Percentiles rank a stretch among this genome's conserved stretches.
These are phyloP conservation scores for Ophiostoma himal-ulmi DNA, from an alignment of 2,329 filamentous ascomycete species.

Conservation along the genomic window DNA sequence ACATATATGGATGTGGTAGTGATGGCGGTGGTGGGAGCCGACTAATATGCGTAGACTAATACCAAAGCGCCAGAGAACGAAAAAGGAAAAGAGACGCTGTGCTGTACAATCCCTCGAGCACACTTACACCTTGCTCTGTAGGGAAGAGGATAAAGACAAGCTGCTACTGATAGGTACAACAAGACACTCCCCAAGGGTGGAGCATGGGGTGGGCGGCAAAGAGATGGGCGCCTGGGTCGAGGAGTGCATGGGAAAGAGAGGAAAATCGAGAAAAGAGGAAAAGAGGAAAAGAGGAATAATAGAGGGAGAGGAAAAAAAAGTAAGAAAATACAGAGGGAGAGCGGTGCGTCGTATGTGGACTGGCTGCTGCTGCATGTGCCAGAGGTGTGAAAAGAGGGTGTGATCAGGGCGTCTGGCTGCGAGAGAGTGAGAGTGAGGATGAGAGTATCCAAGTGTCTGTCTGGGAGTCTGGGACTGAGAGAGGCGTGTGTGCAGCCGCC, in stretches of 20 bases:
- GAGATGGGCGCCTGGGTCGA: constrained; percentile 1
- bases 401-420: constrained; percentile 9
- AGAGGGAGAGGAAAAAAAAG: background rate
- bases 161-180: too few species aligned
- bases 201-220: constrained; percentile 22
- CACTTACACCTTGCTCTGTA: constrained; percentile 5
- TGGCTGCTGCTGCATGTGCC: background rate
- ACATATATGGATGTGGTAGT: constrained; percentile 7
- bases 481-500: constrained; percentile 14
- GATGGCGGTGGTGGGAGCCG: background rate
- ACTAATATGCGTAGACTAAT: constrained; percentile 34
- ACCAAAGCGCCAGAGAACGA: constrained; percentile 22
- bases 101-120: background rate
- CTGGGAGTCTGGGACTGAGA: background rate
- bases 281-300: background rate
- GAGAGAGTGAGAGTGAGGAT: background rate
- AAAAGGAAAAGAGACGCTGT: background rate
- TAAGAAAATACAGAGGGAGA: background rate
- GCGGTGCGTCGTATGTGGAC: background rate
- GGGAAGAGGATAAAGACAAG: too few species aligned
- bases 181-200: background rate
- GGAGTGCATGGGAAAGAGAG: background rate
- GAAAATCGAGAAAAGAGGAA: background rate
- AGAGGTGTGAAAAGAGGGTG: constrained; percentile 8
- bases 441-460: too few species aligned